phyloP scores from a whole-genome alignment of 768 basidiomycete species.

The Phallus indusiatus region DNA sequence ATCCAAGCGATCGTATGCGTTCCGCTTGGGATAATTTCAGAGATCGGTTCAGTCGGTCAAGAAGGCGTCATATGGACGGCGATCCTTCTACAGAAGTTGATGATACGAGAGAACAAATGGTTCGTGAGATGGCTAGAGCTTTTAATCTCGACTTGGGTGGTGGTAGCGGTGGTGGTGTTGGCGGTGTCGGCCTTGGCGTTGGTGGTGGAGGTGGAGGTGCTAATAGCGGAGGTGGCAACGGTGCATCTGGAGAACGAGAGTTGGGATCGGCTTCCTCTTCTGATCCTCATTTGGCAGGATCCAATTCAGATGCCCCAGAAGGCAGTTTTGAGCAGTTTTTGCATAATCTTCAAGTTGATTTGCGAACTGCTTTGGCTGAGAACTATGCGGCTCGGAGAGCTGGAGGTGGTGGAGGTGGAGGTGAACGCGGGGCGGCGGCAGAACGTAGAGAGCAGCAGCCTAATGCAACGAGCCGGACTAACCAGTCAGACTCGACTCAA shows the following conservation, averaged over 20 bases:
- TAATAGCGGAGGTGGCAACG: constrained; percentile 25
- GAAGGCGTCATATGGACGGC: not conserved
- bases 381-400: constrained; percentile 15
- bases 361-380: constrained; percentile 52
- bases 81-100: constrained; percentile 10
- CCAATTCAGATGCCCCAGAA: constrained; percentile 3
- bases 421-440: too few species aligned
- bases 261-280: not conserved
- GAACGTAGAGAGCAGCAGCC: not conserved
- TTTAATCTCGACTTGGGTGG: constrained; percentile 57
- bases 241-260: not conserved
- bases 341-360: constrained; percentile 65
- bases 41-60: constrained; percentile 7
- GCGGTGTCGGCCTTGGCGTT: too few species aligned
- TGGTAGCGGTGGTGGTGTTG: too few species aligned
- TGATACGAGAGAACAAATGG: constrained; percentile 60
- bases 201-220: constrained; percentile 26
- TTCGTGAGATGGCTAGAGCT: constrained; percentile 74
- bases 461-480: not conserved
- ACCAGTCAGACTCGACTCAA: not conserved
- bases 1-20: not conserved
- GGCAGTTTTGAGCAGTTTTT: constrained; percentile 67
- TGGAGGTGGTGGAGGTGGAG: too few species aligned
- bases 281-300: not conserved
- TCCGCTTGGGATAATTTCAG: constrained; percentile 7